Conservation (phyloP, 1,284 basidiomycete species). For the Ganoderma lingzhi region DNA sequence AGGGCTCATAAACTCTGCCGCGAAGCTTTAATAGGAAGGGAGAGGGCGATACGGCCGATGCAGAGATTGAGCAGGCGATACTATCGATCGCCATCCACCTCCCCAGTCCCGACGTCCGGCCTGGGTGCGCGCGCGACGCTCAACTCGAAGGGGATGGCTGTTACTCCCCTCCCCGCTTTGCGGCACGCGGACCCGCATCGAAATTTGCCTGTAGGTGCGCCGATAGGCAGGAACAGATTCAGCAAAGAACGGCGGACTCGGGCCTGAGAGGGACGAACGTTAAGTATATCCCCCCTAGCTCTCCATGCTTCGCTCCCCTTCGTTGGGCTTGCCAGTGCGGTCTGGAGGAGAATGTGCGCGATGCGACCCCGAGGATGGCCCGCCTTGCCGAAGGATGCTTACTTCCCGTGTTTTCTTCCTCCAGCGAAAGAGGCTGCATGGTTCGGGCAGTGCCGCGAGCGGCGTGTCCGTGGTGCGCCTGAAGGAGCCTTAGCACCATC, state of each 20-base stretch:
- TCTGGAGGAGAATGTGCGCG: not conserved
- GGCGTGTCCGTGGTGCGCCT: not conserved
- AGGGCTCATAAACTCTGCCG: not conserved
- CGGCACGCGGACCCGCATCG: not conserved
- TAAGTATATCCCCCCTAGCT: not conserved
- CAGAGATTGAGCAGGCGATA: not conserved
- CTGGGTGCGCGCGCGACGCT: not conserved
- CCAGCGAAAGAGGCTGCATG: not conserved
- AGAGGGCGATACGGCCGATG: not conserved
- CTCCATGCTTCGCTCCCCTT: not conserved
- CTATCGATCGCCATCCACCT: not conserved
- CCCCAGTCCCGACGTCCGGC: not conserved
- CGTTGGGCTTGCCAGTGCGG: not conserved
- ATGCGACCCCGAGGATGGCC: slow-evolving; percentile 3
- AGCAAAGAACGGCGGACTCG: slow-evolving; percentile 4
- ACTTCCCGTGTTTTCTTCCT: not conserved
- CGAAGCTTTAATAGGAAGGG: not conserved
- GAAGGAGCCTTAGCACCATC: not conserved
- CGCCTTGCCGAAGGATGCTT: not conserved
- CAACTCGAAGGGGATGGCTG: not conserved
- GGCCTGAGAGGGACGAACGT: slow-evolving; percentile 3
- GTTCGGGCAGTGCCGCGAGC: not conserved
- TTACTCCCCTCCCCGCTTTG: not conserved
- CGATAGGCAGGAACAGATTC: not conserved
- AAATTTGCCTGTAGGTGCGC: not conserved